Evolutionary conservation across 805 yeast genomes (phyloP).

Genomic region (Teunomyces gatunensis): DNA sequence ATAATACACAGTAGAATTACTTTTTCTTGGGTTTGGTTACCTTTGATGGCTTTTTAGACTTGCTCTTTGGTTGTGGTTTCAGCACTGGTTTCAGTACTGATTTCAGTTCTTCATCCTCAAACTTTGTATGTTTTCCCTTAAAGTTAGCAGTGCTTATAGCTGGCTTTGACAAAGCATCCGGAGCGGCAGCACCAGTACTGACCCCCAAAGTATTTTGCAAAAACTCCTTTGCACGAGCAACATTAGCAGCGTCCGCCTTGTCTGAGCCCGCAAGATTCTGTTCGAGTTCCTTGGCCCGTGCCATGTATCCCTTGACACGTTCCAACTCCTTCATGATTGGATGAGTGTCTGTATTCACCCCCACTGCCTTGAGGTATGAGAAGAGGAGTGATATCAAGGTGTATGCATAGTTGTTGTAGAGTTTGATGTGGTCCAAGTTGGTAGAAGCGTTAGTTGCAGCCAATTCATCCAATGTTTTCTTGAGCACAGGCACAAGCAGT

Average conservation of each 20-base stretch:
- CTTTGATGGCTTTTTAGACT: neutral
- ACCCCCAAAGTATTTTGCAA: conserved; percentile 42
- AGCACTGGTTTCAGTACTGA: too few species aligned
- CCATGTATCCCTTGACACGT: conserved; percentile 68
- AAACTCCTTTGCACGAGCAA: conserved; percentile 44
- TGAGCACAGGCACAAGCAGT: conserved; percentile 34
- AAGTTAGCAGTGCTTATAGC: conserved; percentile 54
- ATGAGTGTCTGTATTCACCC: conserved; percentile 55
- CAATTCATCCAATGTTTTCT: conserved; percentile 40
- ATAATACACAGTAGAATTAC: conserved; percentile 2
- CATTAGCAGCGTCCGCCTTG: conserved; percentile 18
- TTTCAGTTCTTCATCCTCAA: conserved; percentile 21
- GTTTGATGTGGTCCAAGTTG: conserved; percentile 26
- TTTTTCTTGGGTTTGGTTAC: conserved; percentile 5
- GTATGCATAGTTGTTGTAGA: conserved; percentile 46
- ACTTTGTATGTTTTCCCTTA: conserved; percentile 53
- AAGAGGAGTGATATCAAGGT: conserved; percentile 55
- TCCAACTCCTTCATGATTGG: conserved; percentile 65
- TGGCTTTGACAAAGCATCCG: conserved; percentile 32
- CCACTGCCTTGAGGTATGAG: conserved; percentile 57
- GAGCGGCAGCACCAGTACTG: conserved; percentile 32
- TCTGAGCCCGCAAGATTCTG: conserved; percentile 17
- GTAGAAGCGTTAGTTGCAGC: conserved; percentile 18
- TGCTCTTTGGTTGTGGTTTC: neutral
- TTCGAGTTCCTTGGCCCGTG: conserved; percentile 46